A percentile compares a stretch with the other conserved stretches of the same genome.
Evolutionary conservation across 805 yeast species (phyloP).

Genomic region (Candida railenensis): DNA sequence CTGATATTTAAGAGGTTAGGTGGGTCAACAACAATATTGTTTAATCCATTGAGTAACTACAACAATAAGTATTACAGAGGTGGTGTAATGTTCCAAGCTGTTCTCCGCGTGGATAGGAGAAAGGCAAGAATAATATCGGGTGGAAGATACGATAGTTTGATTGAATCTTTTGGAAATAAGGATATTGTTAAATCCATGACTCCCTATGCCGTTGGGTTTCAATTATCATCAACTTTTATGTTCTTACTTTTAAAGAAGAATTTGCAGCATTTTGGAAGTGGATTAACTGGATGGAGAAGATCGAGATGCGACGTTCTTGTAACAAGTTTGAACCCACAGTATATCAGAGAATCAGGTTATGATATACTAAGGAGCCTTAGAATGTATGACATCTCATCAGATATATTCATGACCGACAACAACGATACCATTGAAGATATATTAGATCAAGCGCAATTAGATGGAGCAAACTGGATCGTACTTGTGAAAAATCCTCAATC

Average conservation of each 20-base stretch:
- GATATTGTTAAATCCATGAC: constrained; percentile 23
- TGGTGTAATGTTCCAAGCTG: constrained; percentile 87
- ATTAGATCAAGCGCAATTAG: constrained; percentile 57
- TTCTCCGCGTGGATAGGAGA: constrained; percentile 58
- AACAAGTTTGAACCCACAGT: constrained; percentile 59
- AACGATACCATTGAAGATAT: constrained; percentile 57
- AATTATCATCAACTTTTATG: constrained; percentile 55
- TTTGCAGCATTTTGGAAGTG: constrained; percentile 52
- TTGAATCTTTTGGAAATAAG: constrained; percentile 60
- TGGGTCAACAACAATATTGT: constrained; percentile 49
- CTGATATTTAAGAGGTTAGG: constrained; percentile 57
- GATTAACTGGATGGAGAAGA: constrained; percentile 29
- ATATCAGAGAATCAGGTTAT: constrained; percentile 59
- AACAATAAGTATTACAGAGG: constrained; percentile 75
- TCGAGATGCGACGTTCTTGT: constrained; percentile 79
- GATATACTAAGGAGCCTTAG: constrained; percentile 66
- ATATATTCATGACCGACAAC: constrained; percentile 37
- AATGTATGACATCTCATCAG: constrained; percentile 79
- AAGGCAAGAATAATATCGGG: constrained; percentile 73
- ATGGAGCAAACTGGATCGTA: constrained; percentile 76
- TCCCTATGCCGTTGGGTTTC: constrained; percentile 77
- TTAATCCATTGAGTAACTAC: constrained; percentile 84
- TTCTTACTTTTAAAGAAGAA: constrained; percentile 43
- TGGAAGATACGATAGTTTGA: constrained; percentile 83
- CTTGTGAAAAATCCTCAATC: constrained; percentile 64